Conservation (phyloP, 441 rosid genomes). For the Omphalea diandra region DNA sequence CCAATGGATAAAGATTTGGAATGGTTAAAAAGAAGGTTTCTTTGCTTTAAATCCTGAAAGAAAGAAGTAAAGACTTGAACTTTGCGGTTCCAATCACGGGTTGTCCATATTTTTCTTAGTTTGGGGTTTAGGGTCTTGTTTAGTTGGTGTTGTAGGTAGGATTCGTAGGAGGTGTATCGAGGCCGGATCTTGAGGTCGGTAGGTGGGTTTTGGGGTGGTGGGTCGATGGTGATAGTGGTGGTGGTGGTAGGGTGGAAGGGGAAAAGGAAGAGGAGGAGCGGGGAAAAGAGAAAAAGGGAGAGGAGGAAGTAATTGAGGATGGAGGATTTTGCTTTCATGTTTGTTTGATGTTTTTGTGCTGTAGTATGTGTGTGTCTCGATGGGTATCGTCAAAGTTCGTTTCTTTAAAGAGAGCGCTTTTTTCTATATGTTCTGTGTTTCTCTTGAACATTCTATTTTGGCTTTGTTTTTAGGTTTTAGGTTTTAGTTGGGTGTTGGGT, state of each 20-base stretch:
- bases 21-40: conserved; percentile 42
- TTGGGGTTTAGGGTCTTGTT: conserved; percentile 88
- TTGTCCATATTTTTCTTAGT: conserved; percentile 68
- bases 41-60: conserved; percentile 42
- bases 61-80: conserved; percentile 60
- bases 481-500: too few relatives aligned
- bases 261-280: conserved; percentile 29
- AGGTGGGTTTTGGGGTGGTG: conserved; percentile 13
- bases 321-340: conserved; percentile 42
- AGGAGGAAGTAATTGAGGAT: conserved; percentile 42
- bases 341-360: too few relatives aligned
- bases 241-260: conserved; percentile 16
- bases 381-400: too few relatives aligned
- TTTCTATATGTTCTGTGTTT: too few relatives aligned
- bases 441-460: not conserved
- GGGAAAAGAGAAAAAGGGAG: conserved; percentile 39
- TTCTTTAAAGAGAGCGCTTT: too few relatives aligned
- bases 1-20: conserved; percentile 73
- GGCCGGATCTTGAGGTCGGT: conserved; percentile 49
- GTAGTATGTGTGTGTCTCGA: too few relatives aligned
- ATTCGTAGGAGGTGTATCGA: conserved; percentile 70
- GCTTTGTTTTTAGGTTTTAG: not conserved
- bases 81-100: conserved; percentile 88
- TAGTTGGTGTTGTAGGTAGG: conserved; percentile 85
- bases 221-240: not conserved